Base-by-base conservation (phyloP, 306 rosid species). In the Casuarina equisetifolia region DNA sequence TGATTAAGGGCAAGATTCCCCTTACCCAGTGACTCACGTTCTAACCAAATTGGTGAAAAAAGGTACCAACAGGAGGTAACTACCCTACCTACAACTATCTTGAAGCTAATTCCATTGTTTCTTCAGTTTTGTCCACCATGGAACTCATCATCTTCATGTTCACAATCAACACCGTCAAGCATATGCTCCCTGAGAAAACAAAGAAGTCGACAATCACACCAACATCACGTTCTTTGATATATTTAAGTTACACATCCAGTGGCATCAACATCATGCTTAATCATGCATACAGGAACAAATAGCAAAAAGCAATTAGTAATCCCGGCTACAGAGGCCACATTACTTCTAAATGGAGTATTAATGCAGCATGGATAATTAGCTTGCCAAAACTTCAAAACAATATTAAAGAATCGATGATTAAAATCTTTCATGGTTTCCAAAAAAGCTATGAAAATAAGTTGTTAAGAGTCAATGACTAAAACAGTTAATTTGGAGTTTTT, bases 111-210 rank as follows among this genome's bases (percentile, higher is more conserved):
- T 45, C 1, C 49, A 11, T 73, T 44, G 74, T 52, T 66, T 73
- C 78, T 74, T 86, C 84, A 81, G 53, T 74, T 54, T 76, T 77
- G 76, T 42, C 17, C n/a, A 17, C 61, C 61, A 48, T 79, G 69
- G 70, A 36, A 74, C 32, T 80, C 83, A 17, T 74, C 80, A 4
- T 79, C 83, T 68, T 80, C 82, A 43, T 11, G 81, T 46, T 75
- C 89, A 49, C 42, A 71, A 53, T 80, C 89, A 15, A 73, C 89
- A 51, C 89, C 81, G 46, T 81, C 81, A 77, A 84, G 82, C 78
- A 86, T 69, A 79, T 77, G 82, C 80, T 91, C 93, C 84, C 97
- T 92, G 94, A 36, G 51, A 76, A 69, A 35, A 58, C 19, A 39
- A 69, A 43, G 58, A 70, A 48, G 71, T 63, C 51, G 64, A 48